Conservation (phyloP, 768 basidiomycete genomes). For the Rhodotorula babjevae region DNA sequence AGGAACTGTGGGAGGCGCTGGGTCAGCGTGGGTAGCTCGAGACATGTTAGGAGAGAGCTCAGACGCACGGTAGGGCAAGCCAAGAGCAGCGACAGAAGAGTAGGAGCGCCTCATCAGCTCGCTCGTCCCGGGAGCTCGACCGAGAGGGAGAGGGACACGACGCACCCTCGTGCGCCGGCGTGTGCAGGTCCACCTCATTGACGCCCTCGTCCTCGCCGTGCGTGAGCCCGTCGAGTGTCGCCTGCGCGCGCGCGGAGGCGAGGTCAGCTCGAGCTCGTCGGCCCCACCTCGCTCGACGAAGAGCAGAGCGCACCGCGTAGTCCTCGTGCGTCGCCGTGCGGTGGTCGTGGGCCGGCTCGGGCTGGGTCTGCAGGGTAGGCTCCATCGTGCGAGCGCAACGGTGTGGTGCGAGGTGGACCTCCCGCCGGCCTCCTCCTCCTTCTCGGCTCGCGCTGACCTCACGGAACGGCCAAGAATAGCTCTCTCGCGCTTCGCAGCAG, state of each 20-base stretch:
- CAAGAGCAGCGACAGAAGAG: background rate
- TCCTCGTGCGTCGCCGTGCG: background rate
- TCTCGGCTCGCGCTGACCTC: too few species aligned
- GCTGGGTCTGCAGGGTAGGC: background rate
- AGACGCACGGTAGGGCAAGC: background rate
- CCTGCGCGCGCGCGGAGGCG: background rate
- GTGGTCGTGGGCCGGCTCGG: conserved; percentile 4
- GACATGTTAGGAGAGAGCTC: fast-evolving
- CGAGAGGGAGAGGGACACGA: too few species aligned
- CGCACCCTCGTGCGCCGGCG: conserved; percentile 13
- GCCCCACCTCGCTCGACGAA: background rate
- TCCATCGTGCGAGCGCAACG: background rate
- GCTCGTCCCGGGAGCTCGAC: background rate
- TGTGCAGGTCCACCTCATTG: conserved; percentile 6
- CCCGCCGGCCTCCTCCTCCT: background rate
- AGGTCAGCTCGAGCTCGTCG: background rate
- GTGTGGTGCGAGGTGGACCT: too few species aligned
- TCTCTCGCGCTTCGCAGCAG: too few species aligned
- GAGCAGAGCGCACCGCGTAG: conserved; percentile 1
- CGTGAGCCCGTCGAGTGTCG: conserved; percentile 19
- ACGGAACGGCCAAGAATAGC: too few species aligned
- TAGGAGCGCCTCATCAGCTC: background rate
- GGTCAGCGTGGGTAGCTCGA: background rate
- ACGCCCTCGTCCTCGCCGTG: conserved; percentile 7
- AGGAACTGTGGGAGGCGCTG: background rate